Percentiles rank a stretch among this genome's conserved stretches.
These are phyloP conservation scores for Cubamyces lactineus DNA, from an alignment of 768 basidiomycete species.

Conservation along the genomic window DNA sequence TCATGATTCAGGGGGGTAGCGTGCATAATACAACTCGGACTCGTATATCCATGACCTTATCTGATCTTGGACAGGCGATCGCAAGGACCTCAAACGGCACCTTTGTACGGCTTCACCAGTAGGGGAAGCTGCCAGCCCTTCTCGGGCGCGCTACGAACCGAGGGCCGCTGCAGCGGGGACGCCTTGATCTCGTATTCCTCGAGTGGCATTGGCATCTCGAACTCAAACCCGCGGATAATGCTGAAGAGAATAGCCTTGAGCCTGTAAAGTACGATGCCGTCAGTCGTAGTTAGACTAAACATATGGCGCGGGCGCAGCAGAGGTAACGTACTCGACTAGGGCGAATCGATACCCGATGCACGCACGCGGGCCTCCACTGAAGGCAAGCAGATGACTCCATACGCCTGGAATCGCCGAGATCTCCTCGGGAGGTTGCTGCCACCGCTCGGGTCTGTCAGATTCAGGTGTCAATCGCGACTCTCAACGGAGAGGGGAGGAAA, in stretches of 20 bases:
- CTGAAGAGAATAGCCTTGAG: constrained; percentile 39
- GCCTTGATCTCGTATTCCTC: constrained; percentile 26
- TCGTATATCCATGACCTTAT: no score
- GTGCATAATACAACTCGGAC: no score
- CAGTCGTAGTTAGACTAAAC: neutral
- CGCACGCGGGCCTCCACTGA: constrained; percentile 64
- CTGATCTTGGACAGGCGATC: no score
- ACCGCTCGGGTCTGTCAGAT: constrained; percentile 60
- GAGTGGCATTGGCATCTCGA: constrained; percentile 33
- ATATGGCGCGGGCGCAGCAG: neutral
- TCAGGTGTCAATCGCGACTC: neutral
- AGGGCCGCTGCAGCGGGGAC: constrained; percentile 26
- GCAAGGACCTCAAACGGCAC: neutral
- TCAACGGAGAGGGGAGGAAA: no score
- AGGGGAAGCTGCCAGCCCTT: constrained; percentile 29
- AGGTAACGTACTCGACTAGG: constrained; percentile 50
- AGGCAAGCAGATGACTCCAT: constrained; percentile 61
- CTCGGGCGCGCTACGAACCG: constrained; percentile 18
- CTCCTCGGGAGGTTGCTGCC: constrained; percentile 51
- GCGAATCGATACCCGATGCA: constrained; percentile 74
- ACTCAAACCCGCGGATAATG: constrained; percentile 36
- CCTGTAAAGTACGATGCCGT: constrained; percentile 6
- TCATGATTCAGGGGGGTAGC: no score
- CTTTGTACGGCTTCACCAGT: constrained; percentile 21
- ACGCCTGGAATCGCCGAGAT: constrained; percentile 56